phyloP scores from a whole-genome alignment of 148 eudicot species.

The Nepenthes gracilis region DNA sequence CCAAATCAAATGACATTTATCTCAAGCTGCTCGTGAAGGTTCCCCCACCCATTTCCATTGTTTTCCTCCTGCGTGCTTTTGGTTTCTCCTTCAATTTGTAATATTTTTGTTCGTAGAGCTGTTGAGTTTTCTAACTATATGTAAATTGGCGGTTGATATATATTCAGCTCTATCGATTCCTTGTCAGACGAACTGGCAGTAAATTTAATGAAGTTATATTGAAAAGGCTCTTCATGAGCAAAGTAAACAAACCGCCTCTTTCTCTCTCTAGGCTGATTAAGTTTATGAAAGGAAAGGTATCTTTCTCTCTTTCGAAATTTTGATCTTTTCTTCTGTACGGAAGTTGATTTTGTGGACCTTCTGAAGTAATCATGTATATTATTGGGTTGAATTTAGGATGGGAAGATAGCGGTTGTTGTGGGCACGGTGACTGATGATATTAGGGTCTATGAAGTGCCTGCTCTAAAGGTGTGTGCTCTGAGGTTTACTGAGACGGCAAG shows the following conservation, averaged over 20 bases:
- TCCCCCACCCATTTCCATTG: neutral
- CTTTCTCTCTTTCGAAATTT: neutral
- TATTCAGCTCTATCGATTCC: constrained; percentile 23
- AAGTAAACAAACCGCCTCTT: constrained; percentile 22
- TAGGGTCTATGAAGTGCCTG: constrained; percentile 23
- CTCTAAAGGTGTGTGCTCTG: constrained; percentile 21
- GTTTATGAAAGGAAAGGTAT: constrained; percentile 20
- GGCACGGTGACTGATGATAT: constrained; percentile 24
- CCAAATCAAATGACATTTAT: constrained; percentile 25
- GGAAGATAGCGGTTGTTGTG: constrained; percentile 20
- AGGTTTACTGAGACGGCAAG: constrained; percentile 36
- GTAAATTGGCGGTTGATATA: neutral
- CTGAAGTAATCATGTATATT: neutral
- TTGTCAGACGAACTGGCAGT: constrained; percentile 21
- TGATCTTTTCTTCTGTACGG: neutral
- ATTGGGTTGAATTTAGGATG: constrained; percentile 11
- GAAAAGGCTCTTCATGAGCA: constrained; percentile 28
- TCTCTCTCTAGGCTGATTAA: constrained; percentile 22
- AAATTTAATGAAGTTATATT: constrained; percentile 25
- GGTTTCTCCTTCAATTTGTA: neutral
- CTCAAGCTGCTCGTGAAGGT: constrained; percentile 25
- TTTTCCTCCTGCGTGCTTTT: neutral
- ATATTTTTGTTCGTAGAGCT: neutral
- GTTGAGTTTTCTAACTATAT: neutral
- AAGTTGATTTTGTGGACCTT: neutral